Conservation (phyloP, 2,329 filamentous ascomycete genomes). For the Xylariomycetidae sp. region DNA sequence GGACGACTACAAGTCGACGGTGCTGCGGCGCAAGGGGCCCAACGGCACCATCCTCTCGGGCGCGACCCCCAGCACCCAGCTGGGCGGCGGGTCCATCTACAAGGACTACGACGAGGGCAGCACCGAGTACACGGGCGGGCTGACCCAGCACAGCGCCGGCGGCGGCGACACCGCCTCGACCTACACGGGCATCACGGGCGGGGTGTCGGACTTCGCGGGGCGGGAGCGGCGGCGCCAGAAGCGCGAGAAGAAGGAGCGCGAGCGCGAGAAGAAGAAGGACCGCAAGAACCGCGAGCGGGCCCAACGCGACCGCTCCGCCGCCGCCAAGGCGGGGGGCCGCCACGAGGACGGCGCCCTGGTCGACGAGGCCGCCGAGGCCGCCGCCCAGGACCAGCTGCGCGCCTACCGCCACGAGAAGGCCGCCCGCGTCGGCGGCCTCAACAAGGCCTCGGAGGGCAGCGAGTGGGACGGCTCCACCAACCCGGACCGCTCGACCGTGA, state of each 20-base stretch:
- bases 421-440: conserved; percentile 83
- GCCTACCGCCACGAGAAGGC: conserved; percentile 82
- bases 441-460: conserved; percentile 72
- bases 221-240: conserved; percentile 52
- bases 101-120: conserved; percentile 55
- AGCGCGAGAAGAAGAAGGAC: conserved; percentile 36
- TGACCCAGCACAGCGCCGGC: conserved; percentile 18
- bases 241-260: conserved; percentile 43
- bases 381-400: conserved; percentile 63
- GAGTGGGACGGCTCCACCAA: conserved; percentile 69
- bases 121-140: conserved; percentile 33
- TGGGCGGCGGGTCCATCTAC: conserved; percentile 84
- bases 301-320: no score
- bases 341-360: conserved; percentile 54
- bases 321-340: conserved; percentile 38
- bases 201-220: conserved; percentile 48
- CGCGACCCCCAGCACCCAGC: conserved; percentile 72
- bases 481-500: conserved; percentile 59
- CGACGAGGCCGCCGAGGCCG: conserved; percentile 58
- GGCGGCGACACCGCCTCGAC: conserved; percentile 36
- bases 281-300: conserved; percentile 26
- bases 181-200: conserved; percentile 51
- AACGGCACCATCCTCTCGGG: conserved; percentile 82
- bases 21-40: conserved; percentile 79
- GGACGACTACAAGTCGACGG: conserved; percentile 97